Conservation (phyloP, 2,329 filamentous ascomycete species). For the Cyclaneusma minus region DNA sequence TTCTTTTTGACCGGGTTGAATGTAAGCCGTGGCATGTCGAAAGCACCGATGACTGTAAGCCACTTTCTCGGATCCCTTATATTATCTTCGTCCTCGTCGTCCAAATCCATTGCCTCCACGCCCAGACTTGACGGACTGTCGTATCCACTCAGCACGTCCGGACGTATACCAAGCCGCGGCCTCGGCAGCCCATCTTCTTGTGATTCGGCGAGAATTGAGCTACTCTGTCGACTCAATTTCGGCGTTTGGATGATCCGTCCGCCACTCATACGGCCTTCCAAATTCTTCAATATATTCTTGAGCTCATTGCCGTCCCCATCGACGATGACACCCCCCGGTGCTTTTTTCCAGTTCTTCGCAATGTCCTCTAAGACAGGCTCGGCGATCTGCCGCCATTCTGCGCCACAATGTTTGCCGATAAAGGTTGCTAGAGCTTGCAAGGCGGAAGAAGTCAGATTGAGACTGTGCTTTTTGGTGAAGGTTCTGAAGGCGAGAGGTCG, state of each 20-base stretch:
- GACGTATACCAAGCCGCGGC: slow-evolving; percentile 39
- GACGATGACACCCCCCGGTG: slow-evolving; percentile 79
- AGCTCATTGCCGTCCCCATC: slow-evolving; percentile 65
- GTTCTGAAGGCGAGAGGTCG: slow-evolving; percentile 86
- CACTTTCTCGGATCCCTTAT: slow-evolving; percentile 61
- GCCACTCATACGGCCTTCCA: slow-evolving; percentile 84
- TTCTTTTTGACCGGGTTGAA: slow-evolving; percentile 78
- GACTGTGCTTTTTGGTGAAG: slow-evolving; percentile 93
- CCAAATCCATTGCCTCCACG: slow-evolving; percentile 34
- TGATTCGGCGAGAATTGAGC: slow-evolving; percentile 41
- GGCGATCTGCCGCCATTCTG: slow-evolving; percentile 88
- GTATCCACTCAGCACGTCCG: slow-evolving; percentile 32
- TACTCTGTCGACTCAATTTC: slow-evolving; percentile 38
- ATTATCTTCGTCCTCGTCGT: slow-evolving; percentile 36
- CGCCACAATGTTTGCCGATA: slow-evolving; percentile 85
- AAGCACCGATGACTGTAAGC: slow-evolving; percentile 72
- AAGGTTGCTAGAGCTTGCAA: slow-evolving; percentile 75
- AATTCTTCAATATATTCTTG: slow-evolving; percentile 64
- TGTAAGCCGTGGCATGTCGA: slow-evolving; percentile 64
- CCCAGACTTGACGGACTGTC: slow-evolving; percentile 53
- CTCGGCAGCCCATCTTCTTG: slow-evolving; percentile 35
- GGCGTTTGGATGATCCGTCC: slow-evolving; percentile 45
- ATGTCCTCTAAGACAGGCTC: slow-evolving; percentile 88
- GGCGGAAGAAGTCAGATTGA: slow-evolving; percentile 79
- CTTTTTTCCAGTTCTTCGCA: slow-evolving; percentile 80